Evolutionary conservation across 441 rosid species (phyloP).

Genomic region (Populus hybrid): DNA sequence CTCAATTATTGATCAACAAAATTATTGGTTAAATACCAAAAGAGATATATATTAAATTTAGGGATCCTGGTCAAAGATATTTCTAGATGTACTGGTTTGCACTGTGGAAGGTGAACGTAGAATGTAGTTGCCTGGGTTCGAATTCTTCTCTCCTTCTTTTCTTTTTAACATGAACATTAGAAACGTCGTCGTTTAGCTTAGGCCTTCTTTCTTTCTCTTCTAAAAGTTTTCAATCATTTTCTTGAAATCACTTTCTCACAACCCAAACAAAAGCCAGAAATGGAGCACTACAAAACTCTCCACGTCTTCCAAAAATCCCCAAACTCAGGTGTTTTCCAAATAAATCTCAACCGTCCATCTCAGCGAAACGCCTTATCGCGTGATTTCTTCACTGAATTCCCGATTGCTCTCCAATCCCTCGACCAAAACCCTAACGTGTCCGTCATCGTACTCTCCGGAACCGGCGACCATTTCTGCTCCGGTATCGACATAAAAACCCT

Average conservation of each 20-base stretch:
- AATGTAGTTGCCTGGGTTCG: slow-evolving; percentile 99
- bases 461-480: slow-evolving; percentile 77
- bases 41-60: accelerated
- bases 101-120: slow-evolving; percentile 75
- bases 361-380: slow-evolving; percentile 57
- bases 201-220: too few species aligned
- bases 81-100: slow-evolving; percentile 98
- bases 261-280: background rate
- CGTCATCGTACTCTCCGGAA: slow-evolving; percentile 54
- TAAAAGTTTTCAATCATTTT: background rate
- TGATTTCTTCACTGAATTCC: slow-evolving; percentile 66
- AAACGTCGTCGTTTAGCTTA: background rate
- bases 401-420: slow-evolving; percentile 47
- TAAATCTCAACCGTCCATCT: slow-evolving; percentile 61
- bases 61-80: background rate
- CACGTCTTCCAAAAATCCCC: slow-evolving; percentile 36
- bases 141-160: slow-evolving; percentile 26
- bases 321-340: slow-evolving; percentile 45
- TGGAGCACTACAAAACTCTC: slow-evolving; percentile 49
- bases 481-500: slow-evolving; percentile 67
- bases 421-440: slow-evolving; percentile 61
- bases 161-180: background rate
- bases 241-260: background rate
- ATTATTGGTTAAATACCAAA: accelerated
- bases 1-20: background rate